Conservation (phyloP, 495 filamentous ascomycete species). For the Neurospora sp. region DNA sequence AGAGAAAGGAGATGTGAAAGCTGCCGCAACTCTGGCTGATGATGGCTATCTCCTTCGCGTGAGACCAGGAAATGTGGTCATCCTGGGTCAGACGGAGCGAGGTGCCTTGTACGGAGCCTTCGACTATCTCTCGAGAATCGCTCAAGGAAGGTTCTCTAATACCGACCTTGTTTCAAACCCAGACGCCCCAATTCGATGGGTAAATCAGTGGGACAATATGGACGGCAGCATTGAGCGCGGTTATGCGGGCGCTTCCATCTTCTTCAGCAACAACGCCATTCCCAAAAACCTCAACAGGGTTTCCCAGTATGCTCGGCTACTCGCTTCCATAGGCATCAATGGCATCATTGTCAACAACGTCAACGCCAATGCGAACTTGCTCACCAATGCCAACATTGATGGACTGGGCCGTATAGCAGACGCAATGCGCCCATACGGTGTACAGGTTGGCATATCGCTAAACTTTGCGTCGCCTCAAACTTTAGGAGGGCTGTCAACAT, state of each 20-base stretch:
- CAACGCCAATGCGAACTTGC: slow-evolving; percentile 52
- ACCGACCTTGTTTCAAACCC: slow-evolving; percentile 47
- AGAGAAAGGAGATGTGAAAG: slow-evolving; percentile 9
- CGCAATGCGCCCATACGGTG: slow-evolving; percentile 55
- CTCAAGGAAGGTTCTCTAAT: slow-evolving; percentile 49
- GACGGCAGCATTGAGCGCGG: slow-evolving; percentile 58
- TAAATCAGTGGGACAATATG: slow-evolving; percentile 68
- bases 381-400: slow-evolving; percentile 47
- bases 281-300: slow-evolving; percentile 48
- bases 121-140: slow-evolving; percentile 55
- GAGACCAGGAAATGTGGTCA: slow-evolving; percentile 36
- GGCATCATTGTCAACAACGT: slow-evolving; percentile 63
- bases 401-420: slow-evolving; percentile 55
- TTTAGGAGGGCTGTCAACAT: slow-evolving; percentile 48
- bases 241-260: slow-evolving; percentile 60
- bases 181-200: slow-evolving; percentile 54
- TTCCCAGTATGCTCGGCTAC: slow-evolving; percentile 53
- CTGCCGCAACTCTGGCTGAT: slow-evolving; percentile 38
- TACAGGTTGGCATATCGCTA: slow-evolving; percentile 55
- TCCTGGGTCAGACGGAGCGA: slow-evolving; percentile 58
- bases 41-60: slow-evolving; percentile 56
- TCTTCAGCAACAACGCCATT: slow-evolving; percentile 49
- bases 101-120: slow-evolving; percentile 62
- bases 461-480: slow-evolving; percentile 56
- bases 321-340: slow-evolving; percentile 60